Conservation (phyloP, 2,329 filamentous ascomycete genomes). For the Massarina eburnea region DNA sequence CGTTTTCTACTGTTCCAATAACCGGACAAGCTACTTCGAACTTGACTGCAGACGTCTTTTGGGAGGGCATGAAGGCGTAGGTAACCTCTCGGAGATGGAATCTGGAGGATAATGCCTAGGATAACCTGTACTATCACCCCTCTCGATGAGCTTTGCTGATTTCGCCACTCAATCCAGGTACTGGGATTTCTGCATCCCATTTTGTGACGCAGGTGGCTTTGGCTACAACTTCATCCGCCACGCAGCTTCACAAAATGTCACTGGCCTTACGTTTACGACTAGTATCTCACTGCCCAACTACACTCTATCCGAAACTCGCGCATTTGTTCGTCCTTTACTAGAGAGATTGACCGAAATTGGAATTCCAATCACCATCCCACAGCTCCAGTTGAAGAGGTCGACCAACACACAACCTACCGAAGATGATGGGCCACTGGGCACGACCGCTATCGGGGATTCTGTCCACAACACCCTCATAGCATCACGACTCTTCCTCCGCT, state of each 20-base stretch:
- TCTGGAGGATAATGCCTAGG: too few relatives aligned
- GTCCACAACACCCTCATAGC: constrained; percentile 26
- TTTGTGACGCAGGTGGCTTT: constrained; percentile 25
- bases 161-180: too few relatives aligned
- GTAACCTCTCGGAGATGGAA: too few relatives aligned
- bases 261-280: constrained; percentile 23
- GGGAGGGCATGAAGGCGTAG: constrained; percentile 24
- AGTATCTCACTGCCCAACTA: constrained; percentile 20
- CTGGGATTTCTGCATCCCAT: constrained; percentile 14
- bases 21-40: constrained; percentile 8
- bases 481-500: constrained; percentile 26
- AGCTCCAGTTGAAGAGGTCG: constrained; percentile 7
- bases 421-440: not conserved
- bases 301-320: constrained; percentile 11
- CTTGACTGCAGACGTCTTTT: constrained; percentile 25
- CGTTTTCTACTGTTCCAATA: constrained; percentile 20
- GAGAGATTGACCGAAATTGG: constrained; percentile 18
- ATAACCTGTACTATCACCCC: too few relatives aligned
- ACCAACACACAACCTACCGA: not conserved
- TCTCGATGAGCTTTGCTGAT: too few relatives aligned
- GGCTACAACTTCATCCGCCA: constrained; percentile 33
- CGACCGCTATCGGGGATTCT: constrained; percentile 18
- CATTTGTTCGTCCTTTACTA: constrained; percentile 21
- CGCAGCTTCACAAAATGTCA: constrained; percentile 2
- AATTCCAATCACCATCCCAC: constrained; percentile 16